Evolutionary conservation across 495 filamentous ascomycete species (phyloP).

Genomic region (Annulohypoxylon bovei): DNA sequence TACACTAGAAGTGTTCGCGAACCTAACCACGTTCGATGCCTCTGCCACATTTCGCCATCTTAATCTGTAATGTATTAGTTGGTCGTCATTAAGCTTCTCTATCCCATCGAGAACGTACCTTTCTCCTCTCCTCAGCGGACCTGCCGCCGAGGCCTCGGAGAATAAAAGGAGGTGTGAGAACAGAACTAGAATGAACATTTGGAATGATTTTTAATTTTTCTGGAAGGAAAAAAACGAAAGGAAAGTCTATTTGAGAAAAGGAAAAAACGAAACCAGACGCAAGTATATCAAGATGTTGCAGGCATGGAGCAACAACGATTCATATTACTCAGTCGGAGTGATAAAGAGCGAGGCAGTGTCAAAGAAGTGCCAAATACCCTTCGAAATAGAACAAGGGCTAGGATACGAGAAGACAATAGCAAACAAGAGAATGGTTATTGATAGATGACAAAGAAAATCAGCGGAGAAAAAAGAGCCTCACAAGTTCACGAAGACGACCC

Average conservation of each 20-base stretch:
- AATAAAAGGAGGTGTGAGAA: slow-evolving; percentile 45
- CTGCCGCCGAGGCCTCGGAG: slow-evolving; percentile 46
- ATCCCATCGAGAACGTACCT: slow-evolving; percentile 37
- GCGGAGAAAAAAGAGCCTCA: slow-evolving; percentile 34
- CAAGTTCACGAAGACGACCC: slow-evolving; percentile 22
- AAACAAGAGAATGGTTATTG: slow-evolving; percentile 27
- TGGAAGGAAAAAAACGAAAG: slow-evolving; percentile 12
- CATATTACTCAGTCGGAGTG: slow-evolving; percentile 37
- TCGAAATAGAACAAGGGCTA: slow-evolving; percentile 29
- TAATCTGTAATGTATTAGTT: slow-evolving; percentile 35
- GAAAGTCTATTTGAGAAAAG: slow-evolving; percentile 9
- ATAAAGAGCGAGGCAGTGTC: slow-evolving; percentile 37
- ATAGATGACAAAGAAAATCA: slow-evolving; percentile 35
- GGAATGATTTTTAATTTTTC: slow-evolving; percentile 15
- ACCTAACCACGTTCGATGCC: slow-evolving; percentile 32
- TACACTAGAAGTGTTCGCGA: slow-evolving; percentile 33
- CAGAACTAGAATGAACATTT: slow-evolving; percentile 43
- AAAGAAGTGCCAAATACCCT: slow-evolving; percentile 31
- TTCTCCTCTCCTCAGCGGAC: slow-evolving; percentile 43
- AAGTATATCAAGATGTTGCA: slow-evolving; percentile 23
- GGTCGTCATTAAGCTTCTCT: background rate
- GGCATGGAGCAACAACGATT: slow-evolving; percentile 30
- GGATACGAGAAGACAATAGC: slow-evolving; percentile 11
- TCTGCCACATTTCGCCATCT: slow-evolving; percentile 26
- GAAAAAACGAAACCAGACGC: slow-evolving; percentile 20